Evolutionary conservation across 441 rosid genomes (phyloP), one percentile per base, ranked within the genome.

Genomic region (Pelargonium myrrhifolium): DNA sequence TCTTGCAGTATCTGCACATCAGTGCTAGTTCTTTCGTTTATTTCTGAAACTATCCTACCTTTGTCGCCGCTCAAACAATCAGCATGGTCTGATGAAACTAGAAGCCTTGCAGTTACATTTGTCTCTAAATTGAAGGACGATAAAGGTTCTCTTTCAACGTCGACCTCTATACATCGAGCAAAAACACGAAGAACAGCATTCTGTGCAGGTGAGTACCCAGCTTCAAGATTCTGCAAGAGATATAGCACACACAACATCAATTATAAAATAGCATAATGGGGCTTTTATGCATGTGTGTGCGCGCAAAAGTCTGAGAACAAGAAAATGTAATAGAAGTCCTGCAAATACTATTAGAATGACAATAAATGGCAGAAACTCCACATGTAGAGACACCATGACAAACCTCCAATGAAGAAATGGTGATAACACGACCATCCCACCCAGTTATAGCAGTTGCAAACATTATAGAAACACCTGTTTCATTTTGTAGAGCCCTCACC

Each of bases 321-420:
- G 39, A 47, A 49, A 15, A 62, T 11, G 26, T 45, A 7, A 26
- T 37, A 53, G 20, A 55, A 21, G 22, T 24, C 21, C 35, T 1
- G 1, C 6, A 68, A 63, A 64, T 9, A 12, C 55, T 69, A 45
- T 22, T 4, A 69, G 72, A 24, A 62, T 22, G 20, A 72, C 15
- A 70, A 26, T 21, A 65, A 12, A 15, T 47, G 7, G 22, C 6
- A 20, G 22, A 65, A 45, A 35, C 65, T 31, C 62, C 10, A 37
- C 42, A 47, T 43, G 21, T 12, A 42, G 0, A 60, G 68, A 51
- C 17, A 59, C 24, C 37, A 61, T 56, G 68, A 80, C 70, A 61
- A 20, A 88, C 91, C 89, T 86, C 92, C 49, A 70, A 59, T 11
- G 88, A 85, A 70, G 88, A 80, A 75, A 88, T 71, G 63, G 88